Conservation (phyloP, 2,329 filamentous ascomycete genomes). For the Diaporthe sp. region DNA sequence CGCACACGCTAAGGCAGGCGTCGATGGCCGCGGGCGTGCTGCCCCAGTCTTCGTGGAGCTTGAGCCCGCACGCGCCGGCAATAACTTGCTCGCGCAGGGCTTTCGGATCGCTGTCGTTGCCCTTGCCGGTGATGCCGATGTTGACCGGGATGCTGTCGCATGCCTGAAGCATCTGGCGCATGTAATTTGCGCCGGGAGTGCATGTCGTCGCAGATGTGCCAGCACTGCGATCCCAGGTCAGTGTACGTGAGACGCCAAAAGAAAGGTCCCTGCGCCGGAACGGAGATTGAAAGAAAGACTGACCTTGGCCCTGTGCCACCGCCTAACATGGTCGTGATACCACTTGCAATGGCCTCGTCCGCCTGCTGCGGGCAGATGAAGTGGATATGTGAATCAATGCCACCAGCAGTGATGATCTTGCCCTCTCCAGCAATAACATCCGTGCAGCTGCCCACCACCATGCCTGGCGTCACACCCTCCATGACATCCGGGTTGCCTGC, state of each 20-base stretch:
- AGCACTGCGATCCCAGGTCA: conserved; percentile 65
- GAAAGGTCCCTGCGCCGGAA: background rate
- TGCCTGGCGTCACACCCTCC: conserved; percentile 83
- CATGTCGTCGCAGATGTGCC: conserved; percentile 94
- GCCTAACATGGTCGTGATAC: conserved; percentile 91
- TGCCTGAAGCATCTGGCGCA: conserved; percentile 91
- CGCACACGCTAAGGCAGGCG: conserved; percentile 85
- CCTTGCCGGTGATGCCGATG: conserved; percentile 92
- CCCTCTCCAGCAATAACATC: conserved; percentile 93
- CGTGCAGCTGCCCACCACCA: conserved; percentile 89
- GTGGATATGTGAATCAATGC: conserved; percentile 91
- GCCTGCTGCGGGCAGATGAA: conserved; percentile 96
- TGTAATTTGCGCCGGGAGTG: conserved; percentile 86
- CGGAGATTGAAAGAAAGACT: conserved; percentile 43
- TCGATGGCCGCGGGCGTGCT: conserved; percentile 93
- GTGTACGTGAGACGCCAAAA: conserved; percentile 12
- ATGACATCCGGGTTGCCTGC: conserved; percentile 98
- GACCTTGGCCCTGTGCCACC: conserved; percentile 93
- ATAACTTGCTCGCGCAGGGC: conserved; percentile 84
- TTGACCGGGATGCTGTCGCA: conserved; percentile 87
- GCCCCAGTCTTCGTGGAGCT: conserved; percentile 97
- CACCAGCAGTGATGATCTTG: conserved; percentile 91
- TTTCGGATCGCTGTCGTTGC: conserved; percentile 81
- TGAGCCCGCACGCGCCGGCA: conserved; percentile 90
- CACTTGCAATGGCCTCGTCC: conserved; percentile 84